phyloP scores from a whole-genome alignment of 352 stramenopile genomes.

The Pythium plurisporium region DNA sequence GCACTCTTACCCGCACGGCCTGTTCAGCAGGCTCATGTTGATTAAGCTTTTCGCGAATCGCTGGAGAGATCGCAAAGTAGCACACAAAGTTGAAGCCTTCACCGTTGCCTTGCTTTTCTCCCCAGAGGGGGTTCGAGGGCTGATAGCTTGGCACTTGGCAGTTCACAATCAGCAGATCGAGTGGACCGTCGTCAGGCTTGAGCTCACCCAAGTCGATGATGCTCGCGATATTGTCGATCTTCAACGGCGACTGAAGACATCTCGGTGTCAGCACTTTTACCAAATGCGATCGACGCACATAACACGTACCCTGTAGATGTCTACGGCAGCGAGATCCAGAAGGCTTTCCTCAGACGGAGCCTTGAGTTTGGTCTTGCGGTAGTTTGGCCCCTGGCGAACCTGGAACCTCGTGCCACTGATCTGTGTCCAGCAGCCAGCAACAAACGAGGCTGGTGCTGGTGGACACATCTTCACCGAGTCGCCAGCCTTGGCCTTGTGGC shows the following conservation, averaged over 20 bases:
- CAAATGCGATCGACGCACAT: not conserved
- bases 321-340: constrained; percentile 57
- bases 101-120: constrained; percentile 68
- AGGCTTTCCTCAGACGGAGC: constrained; percentile 48
- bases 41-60: constrained; percentile 53
- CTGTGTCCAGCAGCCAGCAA: constrained; percentile 54
- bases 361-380: constrained; percentile 73
- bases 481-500: constrained; percentile 41
- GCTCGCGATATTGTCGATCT: constrained; percentile 72
- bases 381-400: constrained; percentile 81
- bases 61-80: constrained; percentile 64
- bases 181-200: constrained; percentile 20
- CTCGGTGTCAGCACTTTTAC: not conserved
- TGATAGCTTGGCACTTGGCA: constrained; percentile 83
- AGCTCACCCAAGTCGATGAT: constrained; percentile 55
- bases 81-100: constrained; percentile 79
- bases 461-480: constrained; percentile 52
- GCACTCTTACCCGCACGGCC: constrained; percentile 36
- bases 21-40: constrained; percentile 34
- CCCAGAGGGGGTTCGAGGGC: constrained; percentile 79
- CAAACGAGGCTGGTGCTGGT: constrained; percentile 27
- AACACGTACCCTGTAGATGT: constrained; percentile 57
- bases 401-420: constrained; percentile 69
- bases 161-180: constrained; percentile 79
- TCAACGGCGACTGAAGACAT: constrained; percentile 43